Evolutionary conservation across 2,329 filamentous ascomycete genomes (phyloP).

Genomic region (Sarocladiaceae sp.): DNA sequence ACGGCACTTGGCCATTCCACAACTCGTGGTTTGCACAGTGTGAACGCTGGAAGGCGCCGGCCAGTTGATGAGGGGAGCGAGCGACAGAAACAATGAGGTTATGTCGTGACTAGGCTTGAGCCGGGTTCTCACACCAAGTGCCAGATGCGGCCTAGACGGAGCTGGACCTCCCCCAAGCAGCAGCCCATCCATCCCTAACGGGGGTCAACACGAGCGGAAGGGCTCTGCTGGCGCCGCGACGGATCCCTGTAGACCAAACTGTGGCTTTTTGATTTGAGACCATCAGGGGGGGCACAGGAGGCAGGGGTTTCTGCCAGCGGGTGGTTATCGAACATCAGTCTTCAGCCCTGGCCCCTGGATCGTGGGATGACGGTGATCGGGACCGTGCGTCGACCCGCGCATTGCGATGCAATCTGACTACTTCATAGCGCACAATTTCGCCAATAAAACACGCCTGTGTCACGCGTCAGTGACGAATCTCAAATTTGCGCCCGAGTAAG

Average conservation of each 20-base stretch:
- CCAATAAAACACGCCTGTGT: neutral
- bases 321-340: neutral
- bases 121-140: neutral
- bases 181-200: neutral
- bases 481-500: too few relatives aligned
- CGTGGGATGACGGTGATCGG: slow-evolving; percentile 5
- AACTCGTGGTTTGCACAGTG: neutral
- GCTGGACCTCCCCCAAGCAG: neutral
- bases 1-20: neutral
- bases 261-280: slow-evolving; percentile 1
- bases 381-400: neutral
- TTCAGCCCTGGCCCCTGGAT: neutral
- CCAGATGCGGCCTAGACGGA: neutral
- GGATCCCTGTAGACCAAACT: neutral
- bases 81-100: neutral
- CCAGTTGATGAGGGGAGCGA: neutral
- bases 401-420: slow-evolving; percentile 4
- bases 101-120: neutral
- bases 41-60: neutral
- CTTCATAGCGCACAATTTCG: neutral
- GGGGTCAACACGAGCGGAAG: slow-evolving; percentile 1
- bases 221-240: neutral
- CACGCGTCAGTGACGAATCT: neutral
- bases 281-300: neutral
- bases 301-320: neutral